Conservation (phyloP, 345 rosid genomes). For the Kernera saxatilis region DNA sequence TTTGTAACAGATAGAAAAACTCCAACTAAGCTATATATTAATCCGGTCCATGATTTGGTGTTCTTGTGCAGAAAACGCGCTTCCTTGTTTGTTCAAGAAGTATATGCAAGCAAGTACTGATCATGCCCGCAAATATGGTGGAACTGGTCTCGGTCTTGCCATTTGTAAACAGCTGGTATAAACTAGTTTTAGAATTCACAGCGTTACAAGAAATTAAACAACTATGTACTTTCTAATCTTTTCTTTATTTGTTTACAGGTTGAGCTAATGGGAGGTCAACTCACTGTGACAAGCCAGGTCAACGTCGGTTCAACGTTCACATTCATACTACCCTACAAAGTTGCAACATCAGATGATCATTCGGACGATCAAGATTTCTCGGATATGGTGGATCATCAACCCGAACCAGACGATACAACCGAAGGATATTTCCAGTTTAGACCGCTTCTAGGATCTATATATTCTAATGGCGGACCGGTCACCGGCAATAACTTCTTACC, state of each 20-base stretch:
- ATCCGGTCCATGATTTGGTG: not conserved
- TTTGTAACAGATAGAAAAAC: not conserved
- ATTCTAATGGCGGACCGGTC: constrained; percentile 21
- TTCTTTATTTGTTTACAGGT: constrained; percentile 40
- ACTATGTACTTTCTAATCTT: not conserved
- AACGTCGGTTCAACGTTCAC: constrained; percentile 84
- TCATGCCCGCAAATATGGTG: constrained; percentile 95
- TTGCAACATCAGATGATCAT: constrained; percentile 48
- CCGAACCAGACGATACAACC: constrained; percentile 55
- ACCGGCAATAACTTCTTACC: constrained; percentile 8
- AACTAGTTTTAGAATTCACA: not conserved
- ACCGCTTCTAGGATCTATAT: constrained; percentile 42
- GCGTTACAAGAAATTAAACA: not conserved
- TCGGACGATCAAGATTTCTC: constrained; percentile 74
- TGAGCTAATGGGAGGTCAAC: constrained; percentile 93
- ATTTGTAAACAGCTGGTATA: constrained; percentile 93
- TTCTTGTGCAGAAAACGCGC: constrained; percentile 58
- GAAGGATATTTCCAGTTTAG: constrained; percentile 76
- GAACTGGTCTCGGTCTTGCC: constrained; percentile 95
- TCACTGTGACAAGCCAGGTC: constrained; percentile 81
- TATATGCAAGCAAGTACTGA: constrained; percentile 96
- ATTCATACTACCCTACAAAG: constrained; percentile 75
- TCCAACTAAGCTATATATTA: not conserved
- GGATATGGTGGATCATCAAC: constrained; percentile 56
- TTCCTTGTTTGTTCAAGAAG: constrained; percentile 78